Conservation (phyloP, 352 stramenopile genomes). For the Globisporangium irregulare region DNA sequence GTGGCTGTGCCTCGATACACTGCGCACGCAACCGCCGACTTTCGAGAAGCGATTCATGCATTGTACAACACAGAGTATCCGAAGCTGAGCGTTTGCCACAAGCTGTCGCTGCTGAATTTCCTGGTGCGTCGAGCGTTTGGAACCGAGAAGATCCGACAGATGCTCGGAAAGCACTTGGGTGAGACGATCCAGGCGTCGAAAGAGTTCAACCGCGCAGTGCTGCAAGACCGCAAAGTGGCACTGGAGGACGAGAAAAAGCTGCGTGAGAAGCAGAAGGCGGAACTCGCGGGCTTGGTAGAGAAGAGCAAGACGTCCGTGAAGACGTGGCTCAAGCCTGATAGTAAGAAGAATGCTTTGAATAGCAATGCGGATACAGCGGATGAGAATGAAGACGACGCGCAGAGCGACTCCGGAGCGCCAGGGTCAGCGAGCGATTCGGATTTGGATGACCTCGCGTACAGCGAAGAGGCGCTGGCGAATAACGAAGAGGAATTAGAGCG, state of each 20-base stretch:
- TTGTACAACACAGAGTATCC: slow-evolving; percentile 57
- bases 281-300: slow-evolving; percentile 49
- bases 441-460: slow-evolving; percentile 53
- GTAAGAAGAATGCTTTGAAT: slow-evolving; percentile 28
- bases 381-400: slow-evolving; percentile 32
- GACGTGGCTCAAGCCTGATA: slow-evolving; percentile 51
- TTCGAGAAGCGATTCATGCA: slow-evolving; percentile 46
- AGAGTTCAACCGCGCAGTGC: slow-evolving; percentile 63
- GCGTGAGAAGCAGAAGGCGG: slow-evolving; percentile 65
- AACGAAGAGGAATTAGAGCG: slow-evolving; percentile 77
- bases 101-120: slow-evolving; percentile 71
- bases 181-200: slow-evolving; percentile 62
- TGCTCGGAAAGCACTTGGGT: slow-evolving; percentile 58
- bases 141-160: slow-evolving; percentile 61
- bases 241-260: slow-evolving; percentile 82
- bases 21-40: slow-evolving; percentile 30
- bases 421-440: slow-evolving; percentile 62
- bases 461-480: slow-evolving; percentile 56
- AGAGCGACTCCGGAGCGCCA: slow-evolving; percentile 30
- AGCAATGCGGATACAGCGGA: slow-evolving; percentile 11
- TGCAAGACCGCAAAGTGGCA: slow-evolving; percentile 62
- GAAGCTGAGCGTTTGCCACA: slow-evolving; percentile 48
- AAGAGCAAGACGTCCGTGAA: slow-evolving; percentile 63
- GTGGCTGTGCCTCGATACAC: slow-evolving; percentile 69
- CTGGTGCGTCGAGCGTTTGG: slow-evolving; percentile 52